Conservation (phyloP, 495 filamentous ascomycete species). For the Penicillium canariense region DNA sequence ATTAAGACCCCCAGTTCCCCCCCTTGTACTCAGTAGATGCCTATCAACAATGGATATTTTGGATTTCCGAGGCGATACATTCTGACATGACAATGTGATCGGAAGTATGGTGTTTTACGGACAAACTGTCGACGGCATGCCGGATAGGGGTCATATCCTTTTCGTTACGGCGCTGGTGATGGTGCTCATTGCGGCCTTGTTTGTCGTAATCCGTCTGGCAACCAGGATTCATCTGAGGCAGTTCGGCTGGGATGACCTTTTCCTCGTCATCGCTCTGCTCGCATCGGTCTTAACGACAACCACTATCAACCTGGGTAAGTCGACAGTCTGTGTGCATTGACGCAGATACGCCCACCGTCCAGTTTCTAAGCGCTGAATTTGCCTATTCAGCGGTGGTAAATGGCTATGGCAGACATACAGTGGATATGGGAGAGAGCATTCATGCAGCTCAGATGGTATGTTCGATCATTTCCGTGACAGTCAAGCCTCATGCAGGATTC, state of each 20-base stretch:
- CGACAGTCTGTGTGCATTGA: not conserved
- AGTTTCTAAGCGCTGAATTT: not conserved
- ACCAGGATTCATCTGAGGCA: not conserved
- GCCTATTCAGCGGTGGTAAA: conserved; percentile 1
- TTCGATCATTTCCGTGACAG: not conserved
- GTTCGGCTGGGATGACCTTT: conserved; percentile 10
- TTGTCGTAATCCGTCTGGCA: conserved; percentile 1
- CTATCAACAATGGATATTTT: too few species aligned
- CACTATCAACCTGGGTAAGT: conserved; percentile 1
- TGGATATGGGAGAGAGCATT: conserved; percentile 8
- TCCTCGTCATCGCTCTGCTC: conserved; percentile 3
- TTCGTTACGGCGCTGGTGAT: conserved; percentile 5
- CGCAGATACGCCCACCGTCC: too few species aligned
- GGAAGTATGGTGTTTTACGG: conserved; percentile 5
- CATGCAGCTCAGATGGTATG: conserved; percentile 8
- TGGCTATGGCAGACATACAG: conserved; percentile 3
- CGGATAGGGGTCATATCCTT: conserved; percentile 3
- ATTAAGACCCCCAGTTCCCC: not conserved
- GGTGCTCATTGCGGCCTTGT: not conserved
- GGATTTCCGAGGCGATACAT: too few species aligned
- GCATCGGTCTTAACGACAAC: conserved; percentile 1
- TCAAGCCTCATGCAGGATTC: not conserved
- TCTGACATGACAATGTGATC: not conserved
- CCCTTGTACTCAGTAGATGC: too few species aligned
- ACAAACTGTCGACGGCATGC: conserved; percentile 3